Evolutionary conservation across 2,329 filamentous ascomycete species (phyloP), one percentile per base, ranked within the genome.

Genomic region (Botrytis aclada): DNA sequence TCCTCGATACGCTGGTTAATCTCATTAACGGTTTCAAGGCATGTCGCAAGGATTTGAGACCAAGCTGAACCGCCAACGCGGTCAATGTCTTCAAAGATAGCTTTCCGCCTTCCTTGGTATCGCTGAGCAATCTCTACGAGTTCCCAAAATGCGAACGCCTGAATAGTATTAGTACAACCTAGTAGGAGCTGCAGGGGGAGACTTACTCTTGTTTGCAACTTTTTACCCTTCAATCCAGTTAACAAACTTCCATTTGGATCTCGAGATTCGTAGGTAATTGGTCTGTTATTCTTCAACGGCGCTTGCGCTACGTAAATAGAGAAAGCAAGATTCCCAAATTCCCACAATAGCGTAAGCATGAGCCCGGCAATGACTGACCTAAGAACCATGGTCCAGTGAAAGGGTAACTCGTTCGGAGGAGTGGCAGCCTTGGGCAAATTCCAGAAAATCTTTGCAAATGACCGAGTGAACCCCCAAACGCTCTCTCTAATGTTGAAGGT

Each of bases 111-210:
- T n/a, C 89, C 86, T 25, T 90, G 86, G 75, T 92, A 95, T 71
- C 89, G 87, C 72, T 92, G 88, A 54, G 93, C 90, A 77, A 98
- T 97, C 72, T 93, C 86, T 43, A 90, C 89, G 41, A 98, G 85
- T 80, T 98, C 95, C 95, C 95, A 97, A 82, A 97, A 92, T 25
- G 95, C 95, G 81, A 97, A 97, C 0, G 89, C 88, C 87, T 93
- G 1, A 34, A n/a, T 58, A 32, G 32, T 63, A 79, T 74, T 80
- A 78, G 47, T 39, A 54, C 4, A 47, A 47, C 41, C 25, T 56
- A 60, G 58, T 56, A 47, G n/a, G 56, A 58, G 9, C 29, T 32
- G 10, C 43, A n/a, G 41, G 3, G 45, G 22, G 18, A 12, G 22
- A 80, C 85, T 78, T 83, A 92, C 91, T 82, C 89, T 90, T 74